Evolutionary conservation across 352 stramenopile species (phyloP).

Genomic region (Lagenidium giganteum): DNA sequence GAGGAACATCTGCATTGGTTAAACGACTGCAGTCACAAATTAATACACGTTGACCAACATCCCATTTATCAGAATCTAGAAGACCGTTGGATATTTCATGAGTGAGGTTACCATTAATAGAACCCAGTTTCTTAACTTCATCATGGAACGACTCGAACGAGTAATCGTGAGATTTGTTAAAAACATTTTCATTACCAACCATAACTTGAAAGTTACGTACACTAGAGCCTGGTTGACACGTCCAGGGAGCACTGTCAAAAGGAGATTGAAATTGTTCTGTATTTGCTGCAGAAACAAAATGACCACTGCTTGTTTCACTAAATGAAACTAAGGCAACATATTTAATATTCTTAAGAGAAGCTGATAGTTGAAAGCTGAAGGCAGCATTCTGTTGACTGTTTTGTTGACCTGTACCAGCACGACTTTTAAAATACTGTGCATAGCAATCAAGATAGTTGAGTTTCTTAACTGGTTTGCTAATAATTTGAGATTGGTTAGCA

Average conservation of each 20-base stretch:
- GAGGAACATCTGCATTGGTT: too few species aligned
- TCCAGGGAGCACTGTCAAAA: conserved; percentile 21
- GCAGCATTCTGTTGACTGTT: conserved; percentile 12
- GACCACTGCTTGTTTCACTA: conserved; percentile 7
- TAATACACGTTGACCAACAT: too few species aligned
- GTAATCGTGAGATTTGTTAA: conserved; percentile 16
- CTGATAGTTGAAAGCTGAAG: conserved; percentile 15
- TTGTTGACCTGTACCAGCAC: conserved; percentile 10
- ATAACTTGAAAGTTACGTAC: conserved; percentile 16
- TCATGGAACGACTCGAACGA: conserved; percentile 15
- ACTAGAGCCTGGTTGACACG: conserved; percentile 10
- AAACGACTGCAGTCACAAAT: too few species aligned
- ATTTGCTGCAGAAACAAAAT: conserved; percentile 1
- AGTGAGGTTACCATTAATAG: too few species aligned
- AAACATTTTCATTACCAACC: conserved; percentile 23
- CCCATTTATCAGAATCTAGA: too few species aligned
- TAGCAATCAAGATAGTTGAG: conserved; percentile 18
- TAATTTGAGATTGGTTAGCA: conserved; percentile 11
- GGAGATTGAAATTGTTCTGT: conserved; percentile 15
- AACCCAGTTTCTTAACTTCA: too few species aligned
- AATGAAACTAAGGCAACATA: conserved; percentile 16
- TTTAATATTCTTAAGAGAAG: conserved; percentile 17
- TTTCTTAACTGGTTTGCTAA: conserved; percentile 20
- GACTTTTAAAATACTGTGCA: conserved; percentile 15
- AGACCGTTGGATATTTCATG: too few species aligned